These are phyloP conservation scores for Hypoxylon sp. DNA, from an alignment of 2,329 filamentous ascomycete genomes.

Conservation along the genomic window DNA sequence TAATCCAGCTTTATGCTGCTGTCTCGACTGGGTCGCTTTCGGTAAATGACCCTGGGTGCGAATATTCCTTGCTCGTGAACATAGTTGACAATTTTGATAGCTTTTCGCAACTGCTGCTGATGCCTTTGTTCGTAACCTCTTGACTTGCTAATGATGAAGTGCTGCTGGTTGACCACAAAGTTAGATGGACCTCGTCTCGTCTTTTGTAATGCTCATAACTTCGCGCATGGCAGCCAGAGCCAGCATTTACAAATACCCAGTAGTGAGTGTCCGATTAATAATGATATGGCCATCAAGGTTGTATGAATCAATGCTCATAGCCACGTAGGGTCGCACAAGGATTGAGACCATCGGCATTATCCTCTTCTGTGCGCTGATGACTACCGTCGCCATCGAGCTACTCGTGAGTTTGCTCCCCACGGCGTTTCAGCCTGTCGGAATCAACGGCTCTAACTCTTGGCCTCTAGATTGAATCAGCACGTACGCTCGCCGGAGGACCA, in stretches of 20 bases:
- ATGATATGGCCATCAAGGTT: conserved; percentile 30
- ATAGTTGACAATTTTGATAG: conserved; percentile 50
- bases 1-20: conserved; percentile 72
- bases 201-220: conserved; percentile 73
- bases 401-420: conserved; percentile 60
- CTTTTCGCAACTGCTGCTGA: conserved; percentile 77
- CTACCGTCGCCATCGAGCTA: conserved; percentile 74
- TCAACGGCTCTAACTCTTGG: conserved; percentile 42
- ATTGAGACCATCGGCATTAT: conserved; percentile 77
- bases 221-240: conserved; percentile 71
- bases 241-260: conserved; percentile 74
- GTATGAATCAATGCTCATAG: conserved; percentile 26
- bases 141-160: conserved; percentile 31
- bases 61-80: conserved; percentile 33
- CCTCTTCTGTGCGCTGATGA: conserved; percentile 77
- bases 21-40: conserved; percentile 72
- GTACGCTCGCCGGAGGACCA: conserved; percentile 63
- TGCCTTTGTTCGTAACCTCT: conserved; percentile 65
- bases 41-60: conserved; percentile 49
- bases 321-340: conserved; percentile 67
- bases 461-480: conserved; percentile 67
- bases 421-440: conserved; percentile 32
- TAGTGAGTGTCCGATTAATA: conserved; percentile 57
- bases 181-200: conserved; percentile 74
- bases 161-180: conserved; percentile 45